A percentile compares a stretch with the other conserved stretches of the same genome.
These are phyloP conservation scores for Crithidia mellificae DNA, from an alignment of 208 protist genomes.

Conservation along the genomic window DNA sequence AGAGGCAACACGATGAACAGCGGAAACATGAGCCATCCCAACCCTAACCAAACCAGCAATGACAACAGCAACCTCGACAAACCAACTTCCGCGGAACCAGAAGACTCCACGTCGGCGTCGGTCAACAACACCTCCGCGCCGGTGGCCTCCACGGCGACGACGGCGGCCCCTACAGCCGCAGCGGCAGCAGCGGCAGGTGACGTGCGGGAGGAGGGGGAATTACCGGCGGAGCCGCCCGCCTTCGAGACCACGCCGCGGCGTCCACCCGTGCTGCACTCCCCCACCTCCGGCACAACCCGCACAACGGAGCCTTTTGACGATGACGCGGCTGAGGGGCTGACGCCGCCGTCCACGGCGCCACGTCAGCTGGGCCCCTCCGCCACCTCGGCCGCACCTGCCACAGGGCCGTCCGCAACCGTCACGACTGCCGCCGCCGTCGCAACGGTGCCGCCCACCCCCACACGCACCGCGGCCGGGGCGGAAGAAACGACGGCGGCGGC, in stretches of 20 bases:
- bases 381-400: too few relatives aligned
- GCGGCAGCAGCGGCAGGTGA: background rate
- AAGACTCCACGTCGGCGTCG: background rate
- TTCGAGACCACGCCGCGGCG: background rate
- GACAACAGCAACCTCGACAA: conserved; percentile 3
- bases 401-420: too few relatives aligned
- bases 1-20: background rate
- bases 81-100: background rate
- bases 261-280: background rate
- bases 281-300: conserved; percentile 1
- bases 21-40: too few relatives aligned
- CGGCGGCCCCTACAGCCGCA: too few relatives aligned
- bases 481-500: background rate
- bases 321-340: background rate
- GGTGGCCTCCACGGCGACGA: background rate
- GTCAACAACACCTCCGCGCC: background rate
- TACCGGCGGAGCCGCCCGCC: background rate
- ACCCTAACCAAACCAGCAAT: too few relatives aligned
- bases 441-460: background rate
- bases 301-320: conserved; percentile 20
- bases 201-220: background rate
- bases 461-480: background rate
- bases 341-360: background rate
- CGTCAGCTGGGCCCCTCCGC: background rate
- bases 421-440: background rate